Evolutionary conservation across 768 basidiomycete species (phyloP).

Genomic region (Nevesoporus exiguus): DNA sequence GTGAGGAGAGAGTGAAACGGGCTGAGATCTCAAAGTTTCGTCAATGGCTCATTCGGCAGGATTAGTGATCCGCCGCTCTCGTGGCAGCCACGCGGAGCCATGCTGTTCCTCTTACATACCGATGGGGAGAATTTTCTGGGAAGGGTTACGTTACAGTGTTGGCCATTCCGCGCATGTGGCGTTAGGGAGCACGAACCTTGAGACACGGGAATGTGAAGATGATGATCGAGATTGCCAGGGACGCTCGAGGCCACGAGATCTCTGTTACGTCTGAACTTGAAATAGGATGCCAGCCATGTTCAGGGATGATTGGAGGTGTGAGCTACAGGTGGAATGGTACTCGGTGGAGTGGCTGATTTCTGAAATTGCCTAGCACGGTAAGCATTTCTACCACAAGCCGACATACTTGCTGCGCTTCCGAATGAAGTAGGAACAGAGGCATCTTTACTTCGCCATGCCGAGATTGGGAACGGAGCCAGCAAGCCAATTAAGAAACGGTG

Average conservation of each 20-base stretch:
- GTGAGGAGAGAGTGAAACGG: neutral
- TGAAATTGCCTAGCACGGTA: neutral
- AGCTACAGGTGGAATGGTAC: neutral
- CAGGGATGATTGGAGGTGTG: constrained; percentile 12
- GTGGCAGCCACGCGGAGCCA: constrained; percentile 2
- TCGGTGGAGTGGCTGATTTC: neutral
- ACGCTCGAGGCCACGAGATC: neutral
- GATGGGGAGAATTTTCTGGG: neutral
- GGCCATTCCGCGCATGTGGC: neutral
- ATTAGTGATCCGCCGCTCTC: constrained; percentile 3
- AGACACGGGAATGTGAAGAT: neutral
- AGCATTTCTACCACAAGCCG: neutral
- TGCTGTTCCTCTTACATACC: constrained; percentile 15
- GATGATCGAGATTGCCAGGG: neutral
- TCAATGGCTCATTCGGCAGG: neutral
- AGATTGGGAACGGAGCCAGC: neutral
- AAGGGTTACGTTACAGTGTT: neutral
- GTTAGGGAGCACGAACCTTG: neutral
- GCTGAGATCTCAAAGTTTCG: neutral
- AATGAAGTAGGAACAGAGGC: neutral
- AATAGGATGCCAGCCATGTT: neutral
- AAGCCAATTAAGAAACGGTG: neutral
- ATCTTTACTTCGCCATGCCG: neutral
- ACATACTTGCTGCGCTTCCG: neutral
- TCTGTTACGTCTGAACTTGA: neutral